These are phyloP conservation scores for Colletotrichum karsti DNA, from an alignment of 2,329 filamentous ascomycete species.

Conservation along the genomic window DNA sequence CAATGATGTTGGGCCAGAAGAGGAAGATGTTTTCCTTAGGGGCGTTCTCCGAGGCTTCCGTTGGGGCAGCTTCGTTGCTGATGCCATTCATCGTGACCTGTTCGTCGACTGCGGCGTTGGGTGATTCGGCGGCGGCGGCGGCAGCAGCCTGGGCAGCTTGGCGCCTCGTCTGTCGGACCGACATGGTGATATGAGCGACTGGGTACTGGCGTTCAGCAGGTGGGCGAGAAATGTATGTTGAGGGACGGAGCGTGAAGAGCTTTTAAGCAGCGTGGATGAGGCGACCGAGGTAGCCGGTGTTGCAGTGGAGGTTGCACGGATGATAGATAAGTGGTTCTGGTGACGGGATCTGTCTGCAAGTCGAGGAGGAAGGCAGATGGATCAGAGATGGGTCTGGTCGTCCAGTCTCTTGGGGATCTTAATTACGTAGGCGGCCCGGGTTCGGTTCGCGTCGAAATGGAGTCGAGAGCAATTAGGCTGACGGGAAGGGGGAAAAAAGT, in stretches of 20 bases:
- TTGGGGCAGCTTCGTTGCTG: constrained; percentile 45
- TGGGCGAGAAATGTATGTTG: background rate
- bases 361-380: background rate
- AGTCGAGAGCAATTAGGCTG: background rate
- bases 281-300: constrained; percentile 25
- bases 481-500: background rate
- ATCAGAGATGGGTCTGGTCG: background rate
- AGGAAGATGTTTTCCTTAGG: constrained; percentile 79
- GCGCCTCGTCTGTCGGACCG: constrained; percentile 47
- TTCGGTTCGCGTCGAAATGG: background rate
- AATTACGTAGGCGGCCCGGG: background rate
- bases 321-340: constrained; percentile 24
- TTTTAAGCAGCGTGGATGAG: constrained; percentile 16
- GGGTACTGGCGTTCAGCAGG: background rate
- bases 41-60: constrained; percentile 44
- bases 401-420: background rate
- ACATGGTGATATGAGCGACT: constrained; percentile 39
- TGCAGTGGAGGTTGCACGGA: constrained; percentile 29
- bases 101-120: constrained; percentile 6
- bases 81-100: constrained; percentile 53
- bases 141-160: constrained; percentile 43
- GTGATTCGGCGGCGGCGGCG: constrained; percentile 2
- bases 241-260: constrained; percentile 20
- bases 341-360: constrained; percentile 6
- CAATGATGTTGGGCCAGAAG: constrained; percentile 84